Evolutionary conservation across 768 basidiomycete species (phyloP).

Genomic region (Kwoniella heveanensis): DNA sequence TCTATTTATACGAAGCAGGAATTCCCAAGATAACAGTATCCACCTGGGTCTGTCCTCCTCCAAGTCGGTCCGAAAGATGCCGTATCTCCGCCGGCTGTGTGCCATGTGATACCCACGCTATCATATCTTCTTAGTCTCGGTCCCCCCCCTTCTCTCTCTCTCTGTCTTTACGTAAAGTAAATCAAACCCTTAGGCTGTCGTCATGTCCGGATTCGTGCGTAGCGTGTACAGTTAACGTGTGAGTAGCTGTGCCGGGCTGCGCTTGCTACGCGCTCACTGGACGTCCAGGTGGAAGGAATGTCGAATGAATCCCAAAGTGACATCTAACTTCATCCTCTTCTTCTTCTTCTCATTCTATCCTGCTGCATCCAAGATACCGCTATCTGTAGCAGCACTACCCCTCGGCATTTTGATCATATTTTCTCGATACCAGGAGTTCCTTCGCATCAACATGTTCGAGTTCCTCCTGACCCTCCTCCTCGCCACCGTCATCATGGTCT

Average conservation of each 20-base stretch:
- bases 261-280: neutral
- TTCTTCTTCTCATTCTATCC: neutral
- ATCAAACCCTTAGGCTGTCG: too few relatives aligned
- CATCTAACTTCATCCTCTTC: neutral
- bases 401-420: too few relatives aligned
- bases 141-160: too few relatives aligned
- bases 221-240: too few relatives aligned
- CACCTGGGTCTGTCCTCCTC: too few relatives aligned
- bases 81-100: too few relatives aligned
- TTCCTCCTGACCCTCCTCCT: constrained; percentile 51
- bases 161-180: too few relatives aligned
- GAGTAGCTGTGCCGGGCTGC: neutral
- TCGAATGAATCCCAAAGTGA: neutral
- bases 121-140: too few relatives aligned
- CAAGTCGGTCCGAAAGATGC: neutral
- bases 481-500: constrained; percentile 49
- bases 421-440: too few relatives aligned
- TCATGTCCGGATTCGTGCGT: neutral
- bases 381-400: too few relatives aligned
- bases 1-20: neutral
- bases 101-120: too few relatives aligned
- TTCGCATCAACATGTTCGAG: constrained; percentile 20
- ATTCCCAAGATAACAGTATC: neutral
- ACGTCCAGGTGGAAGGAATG: neutral
- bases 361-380: neutral